Conservation (phyloP, 2,329 filamentous ascomycete genomes). For the Fonsecaea multimorphosa region DNA sequence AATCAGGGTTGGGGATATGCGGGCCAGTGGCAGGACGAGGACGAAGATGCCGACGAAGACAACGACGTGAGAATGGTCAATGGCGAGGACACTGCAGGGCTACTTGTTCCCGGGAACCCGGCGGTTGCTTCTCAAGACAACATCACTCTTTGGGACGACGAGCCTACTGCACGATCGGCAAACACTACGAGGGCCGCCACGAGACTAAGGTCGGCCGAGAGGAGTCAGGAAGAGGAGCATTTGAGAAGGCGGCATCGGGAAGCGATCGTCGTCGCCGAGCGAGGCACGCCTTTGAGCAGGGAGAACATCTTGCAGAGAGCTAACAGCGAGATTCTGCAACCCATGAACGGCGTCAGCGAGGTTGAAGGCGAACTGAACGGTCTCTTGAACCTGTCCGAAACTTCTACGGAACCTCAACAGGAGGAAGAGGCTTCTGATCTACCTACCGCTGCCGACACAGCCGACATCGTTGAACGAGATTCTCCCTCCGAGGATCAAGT, state of each 20-base stretch:
- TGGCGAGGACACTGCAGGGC: constrained; percentile 58
- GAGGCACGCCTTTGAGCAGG: constrained; percentile 73
- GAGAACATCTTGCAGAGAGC: constrained; percentile 77
- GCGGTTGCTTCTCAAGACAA: constrained; percentile 8
- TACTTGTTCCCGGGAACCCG: neutral
- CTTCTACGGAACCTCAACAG: neutral
- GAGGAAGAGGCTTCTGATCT: neutral
- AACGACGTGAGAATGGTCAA: constrained; percentile 59
- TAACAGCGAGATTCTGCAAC: constrained; percentile 31
- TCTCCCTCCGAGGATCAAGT: neutral
- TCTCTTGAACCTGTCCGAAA: constrained; percentile 28
- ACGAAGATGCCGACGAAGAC: constrained; percentile 54
- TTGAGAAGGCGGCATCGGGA: constrained; percentile 78
- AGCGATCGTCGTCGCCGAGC: constrained; percentile 89
- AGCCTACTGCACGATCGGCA: neutral
- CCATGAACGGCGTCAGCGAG: constrained; percentile 29
- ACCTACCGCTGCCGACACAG: neutral
- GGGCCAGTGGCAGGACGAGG: constrained; percentile 44
- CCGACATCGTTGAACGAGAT: neutral
- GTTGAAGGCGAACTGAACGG: constrained; percentile 32
- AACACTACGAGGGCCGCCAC: constrained; percentile 16
- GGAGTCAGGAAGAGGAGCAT: constrained; percentile 59
- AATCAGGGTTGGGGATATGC: neutral
- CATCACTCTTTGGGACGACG: constrained; percentile 22
- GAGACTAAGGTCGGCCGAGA: constrained; percentile 27